phyloP scores from a whole-genome alignment of 106 monocot species.

The Phalaenopsis aphrodite region DNA sequence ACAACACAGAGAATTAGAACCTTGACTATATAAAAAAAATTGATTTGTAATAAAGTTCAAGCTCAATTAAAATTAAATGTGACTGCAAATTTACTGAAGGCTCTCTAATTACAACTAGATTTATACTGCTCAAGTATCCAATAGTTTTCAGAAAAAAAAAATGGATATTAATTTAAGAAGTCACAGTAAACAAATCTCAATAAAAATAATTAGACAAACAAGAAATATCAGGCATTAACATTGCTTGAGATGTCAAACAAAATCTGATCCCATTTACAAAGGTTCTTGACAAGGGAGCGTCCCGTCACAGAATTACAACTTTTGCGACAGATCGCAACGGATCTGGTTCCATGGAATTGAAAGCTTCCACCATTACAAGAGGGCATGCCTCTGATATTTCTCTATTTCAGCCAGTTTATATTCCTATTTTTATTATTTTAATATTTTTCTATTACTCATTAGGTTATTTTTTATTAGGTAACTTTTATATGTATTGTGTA shows the following conservation, averaged over 20 bases:
- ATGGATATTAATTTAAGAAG: neutral
- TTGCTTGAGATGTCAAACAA: neutral
- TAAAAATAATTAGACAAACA: neutral
- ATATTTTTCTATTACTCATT: too few relatives aligned
- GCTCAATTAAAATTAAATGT: neutral
- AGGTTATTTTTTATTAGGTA: too few relatives aligned
- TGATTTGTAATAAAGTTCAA: neutral
- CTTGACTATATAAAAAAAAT: neutral
- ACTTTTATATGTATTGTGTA: too few relatives aligned
- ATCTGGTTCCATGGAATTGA: too few relatives aligned
- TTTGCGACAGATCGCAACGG: too few relatives aligned
- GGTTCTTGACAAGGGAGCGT: too few relatives aligned
- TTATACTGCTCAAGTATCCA: neutral
- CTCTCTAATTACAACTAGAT: neutral
- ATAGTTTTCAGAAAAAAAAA: neutral
- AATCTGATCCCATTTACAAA: neutral
- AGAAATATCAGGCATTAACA: neutral
- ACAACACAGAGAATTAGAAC: neutral
- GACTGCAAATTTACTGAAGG: neutral
- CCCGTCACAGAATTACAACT: too few relatives aligned
- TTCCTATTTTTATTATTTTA: too few relatives aligned
- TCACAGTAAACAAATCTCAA: neutral
- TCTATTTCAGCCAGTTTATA: too few relatives aligned
- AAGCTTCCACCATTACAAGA: too few relatives aligned
- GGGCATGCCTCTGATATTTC: too few relatives aligned